Base-by-base conservation (phyloP, 495 filamentous ascomycete species). In the Lophium mytilinum region DNA sequence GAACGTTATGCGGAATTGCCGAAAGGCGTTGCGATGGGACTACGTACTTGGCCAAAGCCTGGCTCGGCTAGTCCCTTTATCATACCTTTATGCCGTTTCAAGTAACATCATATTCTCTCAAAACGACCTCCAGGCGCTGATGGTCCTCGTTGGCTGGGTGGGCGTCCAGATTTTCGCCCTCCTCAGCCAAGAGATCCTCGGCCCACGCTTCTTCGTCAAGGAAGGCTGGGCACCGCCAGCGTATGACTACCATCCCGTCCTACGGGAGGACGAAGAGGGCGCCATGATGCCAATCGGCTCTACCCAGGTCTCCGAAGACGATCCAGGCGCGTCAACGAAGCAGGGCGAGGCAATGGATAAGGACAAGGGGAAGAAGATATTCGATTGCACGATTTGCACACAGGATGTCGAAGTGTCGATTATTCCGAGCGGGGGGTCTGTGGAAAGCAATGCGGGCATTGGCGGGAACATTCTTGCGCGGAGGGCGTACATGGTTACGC, bases 321-420 rank as follows among this genome's bases (percentile, higher is more conserved):
- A 50, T 17, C n/a, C 39, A 9, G 24, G 12, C 4, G 51, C 58
- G 15, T 21, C 57, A 14, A 65, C 75, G 5, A 73, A 77, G 53
- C 56, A 67, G 14, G 19, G 62, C 69, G 43, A 61, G 54, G 70
- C 71, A 3, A 62, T 56, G 58, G 71, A 74, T 50, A 62, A 57
- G 58, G 71, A 74, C 51, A 77, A 72, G 35, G 81, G 82, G 56
- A 80, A 80, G 72, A 78, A 76, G 43, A 65, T 83, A 4, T 87
- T 92, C 53, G 92, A 98, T 66, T 98, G 93, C 68, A 92, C 92
- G 1, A 95, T 98, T 53, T 98, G 93, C 66, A 86, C 91, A 71
- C 87, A 96, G 71, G 80, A 84, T 21, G 83, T 98, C 11, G 89
- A 95, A 61, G 90, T 96, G 7, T 89, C 89, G 1, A 83, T 96